Evolutionary conservation across 768 basidiomycete genomes (phyloP).

Genomic region (Psilocybe azurescens): DNA sequence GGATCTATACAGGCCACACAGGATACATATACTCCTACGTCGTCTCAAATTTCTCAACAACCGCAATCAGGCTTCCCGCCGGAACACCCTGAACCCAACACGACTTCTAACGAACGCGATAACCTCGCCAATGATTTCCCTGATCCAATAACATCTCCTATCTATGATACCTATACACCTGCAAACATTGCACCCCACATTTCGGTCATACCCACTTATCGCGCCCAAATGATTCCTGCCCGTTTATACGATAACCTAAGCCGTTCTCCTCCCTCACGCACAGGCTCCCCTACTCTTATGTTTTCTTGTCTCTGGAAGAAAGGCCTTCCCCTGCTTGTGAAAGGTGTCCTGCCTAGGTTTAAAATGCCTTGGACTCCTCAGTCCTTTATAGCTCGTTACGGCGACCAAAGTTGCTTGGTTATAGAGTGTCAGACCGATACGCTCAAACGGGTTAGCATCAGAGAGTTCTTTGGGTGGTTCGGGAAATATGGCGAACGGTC

Average conservation of each 20-base stretch:
- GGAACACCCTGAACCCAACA: background rate
- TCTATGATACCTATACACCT: slow-evolving; percentile 32
- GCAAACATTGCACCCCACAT: slow-evolving; percentile 28
- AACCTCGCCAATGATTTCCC: slow-evolving; percentile 14
- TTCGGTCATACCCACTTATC: slow-evolving; percentile 33
- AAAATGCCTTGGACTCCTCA: slow-evolving; percentile 80
- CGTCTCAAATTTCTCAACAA: background rate
- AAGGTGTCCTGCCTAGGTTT: slow-evolving; percentile 65
- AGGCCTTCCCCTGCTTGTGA: slow-evolving; percentile 83
- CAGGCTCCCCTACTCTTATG: background rate
- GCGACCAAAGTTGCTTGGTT: slow-evolving; percentile 67
- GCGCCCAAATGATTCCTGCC: slow-evolving; percentile 28
- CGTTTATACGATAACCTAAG: slow-evolving; percentile 21
- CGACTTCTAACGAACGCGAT: background rate
- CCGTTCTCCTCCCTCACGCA: background rate
- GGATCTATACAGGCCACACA: background rate
- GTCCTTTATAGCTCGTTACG: slow-evolving; percentile 76
- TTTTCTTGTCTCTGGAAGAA: slow-evolving; percentile 54
- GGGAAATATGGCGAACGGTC: slow-evolving; percentile 64
- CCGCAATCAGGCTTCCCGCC: background rate
- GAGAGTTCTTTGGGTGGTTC: slow-evolving; percentile 81
- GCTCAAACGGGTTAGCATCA: slow-evolving; percentile 67
- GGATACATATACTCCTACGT: background rate
- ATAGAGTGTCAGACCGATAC: slow-evolving; percentile 82
- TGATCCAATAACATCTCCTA: slow-evolving; percentile 20